Evolutionary conservation across 108 stramenopile genomes (phyloP), one percentile per base, ranked within the genome.

Genomic region (Skeletonema potamos): DNA sequence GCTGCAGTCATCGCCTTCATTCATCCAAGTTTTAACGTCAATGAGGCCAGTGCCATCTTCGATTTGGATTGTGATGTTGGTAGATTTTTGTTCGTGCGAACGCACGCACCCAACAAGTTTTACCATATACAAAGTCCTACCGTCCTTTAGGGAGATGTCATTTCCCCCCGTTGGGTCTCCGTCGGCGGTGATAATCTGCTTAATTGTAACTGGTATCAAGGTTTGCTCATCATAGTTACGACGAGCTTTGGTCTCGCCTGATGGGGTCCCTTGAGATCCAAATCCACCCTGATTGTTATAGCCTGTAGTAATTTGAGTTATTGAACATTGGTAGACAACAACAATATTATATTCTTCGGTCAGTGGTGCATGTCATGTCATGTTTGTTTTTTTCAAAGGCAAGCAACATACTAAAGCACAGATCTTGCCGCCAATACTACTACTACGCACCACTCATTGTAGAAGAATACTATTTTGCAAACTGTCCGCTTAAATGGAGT

Each of bases 41-140:
- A 90, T 78, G 3, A 88, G 13, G 27, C 95, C 95, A 0, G 95
- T 96, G 0, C 95, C 95, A 66, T 96, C 95, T 81, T 96, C 95
- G 24, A 94, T 61, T 20, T 79, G 62, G 48, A 89, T 89, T 36
- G 72, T 64, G 1, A 87, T 64, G 66, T 87, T 88, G 41, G 91
- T 92, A 2, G 81, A 85, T 15, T 66, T 46, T 29, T 76, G 77
- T 59, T 88, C 85, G 24, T 68, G 61, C 0, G 17, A 27, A 2
- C 91, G 88, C 0, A 92, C 84, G 54, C 91, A 89, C 0, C 65
- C 91, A 5, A 96, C 86, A 26, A 96, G 12, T 69, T 89, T 87
- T 36, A 93, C 79, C 62, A 82, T 81, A 62, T 88, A 64, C 26
- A 92, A 60, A n/a, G 82, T 83, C 6, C 91, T 85, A 17, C 87